Base-by-base conservation (phyloP, 2,329 filamentous ascomycete genomes). In the Aspergillus sp. region DNA sequence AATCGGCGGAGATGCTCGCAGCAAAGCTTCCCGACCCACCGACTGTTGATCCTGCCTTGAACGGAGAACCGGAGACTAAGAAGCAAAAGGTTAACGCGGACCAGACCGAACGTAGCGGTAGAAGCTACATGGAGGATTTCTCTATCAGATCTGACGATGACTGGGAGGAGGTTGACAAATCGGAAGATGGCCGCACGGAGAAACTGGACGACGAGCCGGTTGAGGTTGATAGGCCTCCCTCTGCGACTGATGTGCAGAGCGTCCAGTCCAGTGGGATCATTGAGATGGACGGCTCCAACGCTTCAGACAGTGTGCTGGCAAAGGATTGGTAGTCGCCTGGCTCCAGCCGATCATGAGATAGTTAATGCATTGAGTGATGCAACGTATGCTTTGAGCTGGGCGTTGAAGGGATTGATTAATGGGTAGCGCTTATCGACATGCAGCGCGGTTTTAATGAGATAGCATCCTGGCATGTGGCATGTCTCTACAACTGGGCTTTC, bases 21-120 rank as follows among this genome's bases (percentile, higher is more conserved):
- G 74, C 78, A 7, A 74, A 75, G 61, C 76, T 84, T 13, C 82
- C 82, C 30, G 79, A 83, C 65, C 76, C 79, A 15, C 81, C 82
- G 3, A 82, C 78, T 10, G 67, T 74, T 39, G 80, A 83, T 49
- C 81, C 80, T 5, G 70, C 70, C n/a, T 69, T 77, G 38, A 68
- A 75, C n/a, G 78, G 74, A 23, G 70, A 81, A 67, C 77, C 79
- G 19, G 76, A 77, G 13, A 60, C 75, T 48, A 84, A 84, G 72
- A 83, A 80, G 70, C 76, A 76, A 64, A 84, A 81, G 73, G 69
- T 69, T 41, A 68, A 73, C 9, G 15, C 62, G 39, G 56, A 54
- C 12, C 36, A 60, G 19, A 50, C 47, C 23, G 53, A 36, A 47
- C 32, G 55, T 39, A 59, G 55, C 23, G 55, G 36, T 43, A 51